Evolutionary conservation across 345 rosid genomes (phyloP).

Genomic region (Populus nigra): DNA sequence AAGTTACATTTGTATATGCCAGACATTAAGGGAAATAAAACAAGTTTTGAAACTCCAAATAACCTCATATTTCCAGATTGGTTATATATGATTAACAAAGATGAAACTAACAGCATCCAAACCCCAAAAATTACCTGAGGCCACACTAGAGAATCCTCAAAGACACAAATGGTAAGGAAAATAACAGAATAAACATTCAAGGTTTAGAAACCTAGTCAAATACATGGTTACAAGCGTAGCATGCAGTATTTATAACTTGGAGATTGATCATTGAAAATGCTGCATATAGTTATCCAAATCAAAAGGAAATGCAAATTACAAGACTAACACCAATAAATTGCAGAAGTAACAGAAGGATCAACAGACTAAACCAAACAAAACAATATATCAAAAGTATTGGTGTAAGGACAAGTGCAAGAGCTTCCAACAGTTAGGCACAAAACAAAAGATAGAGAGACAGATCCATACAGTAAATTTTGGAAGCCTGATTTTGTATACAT

Average conservation of each 20-base stretch:
- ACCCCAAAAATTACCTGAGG: neutral
- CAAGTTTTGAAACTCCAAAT: neutral
- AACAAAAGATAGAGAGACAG: neutral
- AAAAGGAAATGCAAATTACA: neutral
- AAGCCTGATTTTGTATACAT: conserved; percentile 38
- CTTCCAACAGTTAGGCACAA: neutral
- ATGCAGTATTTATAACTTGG: neutral
- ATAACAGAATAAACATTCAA: neutral
- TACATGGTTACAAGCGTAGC: neutral
- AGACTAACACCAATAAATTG: neutral
- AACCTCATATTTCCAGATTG: conserved; percentile 5
- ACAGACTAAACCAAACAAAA: neutral
- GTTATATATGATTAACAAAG: neutral
- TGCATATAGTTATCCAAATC: neutral
- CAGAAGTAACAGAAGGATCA: neutral
- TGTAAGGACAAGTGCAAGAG: neutral
- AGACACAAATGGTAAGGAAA: neutral
- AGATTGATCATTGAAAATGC: neutral
- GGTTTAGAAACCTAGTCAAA: neutral
- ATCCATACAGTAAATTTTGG: conserved; percentile 34
- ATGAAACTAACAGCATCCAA: neutral
- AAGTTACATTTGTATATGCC: conserved; percentile 13
- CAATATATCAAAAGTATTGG: neutral
- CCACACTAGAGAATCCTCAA: neutral
- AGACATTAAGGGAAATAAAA: neutral